Conservation (phyloP, 176 grass and related monocot genomes). For the Hordeum vulgare region MorexV3_pseudomolecules_assembly NC_058524.1:613662540-613663039, state of each 20-base stretch:
- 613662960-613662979: constrained; percentile 10
- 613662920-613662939: constrained; percentile 13
- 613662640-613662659: not conserved
- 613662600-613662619: not conserved
- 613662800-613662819: not conserved
- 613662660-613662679: not conserved
- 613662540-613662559: not conserved
- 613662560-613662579: not conserved
- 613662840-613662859: not conserved
- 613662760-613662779: not conserved
- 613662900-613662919: not conserved
- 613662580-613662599: not conserved
- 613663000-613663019: not conserved
- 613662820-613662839: not conserved
- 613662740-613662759: not conserved
- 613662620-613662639: not conserved
- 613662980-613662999: not conserved
- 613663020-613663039: constrained; percentile 18
- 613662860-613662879: constrained; percentile 18
- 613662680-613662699: not conserved
- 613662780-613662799: not conserved
- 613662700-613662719: not conserved
- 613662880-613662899: not conserved
- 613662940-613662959: not conserved
- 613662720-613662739: not conserved